Conservation (phyloP, 192 early-diverging fungal genomes). For the Umbelopsis sp. region DNA sequence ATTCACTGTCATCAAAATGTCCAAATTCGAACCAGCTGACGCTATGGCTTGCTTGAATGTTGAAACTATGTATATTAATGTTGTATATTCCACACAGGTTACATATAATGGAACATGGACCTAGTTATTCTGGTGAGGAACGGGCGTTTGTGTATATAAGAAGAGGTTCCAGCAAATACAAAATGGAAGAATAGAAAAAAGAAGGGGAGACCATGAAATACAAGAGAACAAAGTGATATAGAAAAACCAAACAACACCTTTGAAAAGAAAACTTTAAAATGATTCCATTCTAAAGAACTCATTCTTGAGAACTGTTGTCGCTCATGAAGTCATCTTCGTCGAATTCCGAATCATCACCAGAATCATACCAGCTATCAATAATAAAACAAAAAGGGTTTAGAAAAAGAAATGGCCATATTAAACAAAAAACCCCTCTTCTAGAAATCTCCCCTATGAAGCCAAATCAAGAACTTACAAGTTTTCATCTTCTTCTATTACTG, state of each 20-base stretch:
- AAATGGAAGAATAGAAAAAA: too few relatives aligned
- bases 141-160: background rate
- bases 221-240: too few relatives aligned
- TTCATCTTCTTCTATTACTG: conserved; percentile 44
- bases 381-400: background rate
- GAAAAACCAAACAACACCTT: too few relatives aligned
- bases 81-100: background rate
- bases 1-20: too few relatives aligned
- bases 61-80: background rate
- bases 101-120: background rate
- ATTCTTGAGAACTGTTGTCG: conserved; percentile 18
- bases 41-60: too few relatives aligned
- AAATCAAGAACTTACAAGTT: conserved; percentile 35
- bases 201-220: too few relatives aligned
- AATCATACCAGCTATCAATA: conserved; percentile 36
- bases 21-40: too few relatives aligned
- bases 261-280: too few relatives aligned
- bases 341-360: conserved; percentile 46
- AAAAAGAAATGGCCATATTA: background rate
- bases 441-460: background rate
- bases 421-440: background rate
- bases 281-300: too few relatives aligned
- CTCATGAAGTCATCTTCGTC: conserved; percentile 41
- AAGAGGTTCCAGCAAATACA: background rate
- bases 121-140: background rate